These are phyloP conservation scores for Hymenoscyphus infarciens DNA, from an alignment of 2,329 filamentous ascomycete species.

Conservation along the genomic window DNA sequence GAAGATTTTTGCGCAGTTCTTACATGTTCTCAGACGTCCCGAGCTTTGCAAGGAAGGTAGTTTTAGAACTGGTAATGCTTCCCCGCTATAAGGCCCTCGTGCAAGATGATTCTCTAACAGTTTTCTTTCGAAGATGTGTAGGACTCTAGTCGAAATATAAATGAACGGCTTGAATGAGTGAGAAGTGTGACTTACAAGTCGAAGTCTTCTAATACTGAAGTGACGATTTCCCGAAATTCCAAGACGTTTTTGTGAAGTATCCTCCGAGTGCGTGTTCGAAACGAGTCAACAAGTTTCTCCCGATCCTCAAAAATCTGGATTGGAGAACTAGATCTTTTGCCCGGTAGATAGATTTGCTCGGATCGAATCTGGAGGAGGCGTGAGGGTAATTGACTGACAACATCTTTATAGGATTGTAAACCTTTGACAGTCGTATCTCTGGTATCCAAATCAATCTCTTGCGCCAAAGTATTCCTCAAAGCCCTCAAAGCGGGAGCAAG, in stretches of 20 bases:
- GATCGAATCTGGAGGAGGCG: not conserved
- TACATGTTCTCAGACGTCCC: constrained; percentile 5
- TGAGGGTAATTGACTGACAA: not conserved
- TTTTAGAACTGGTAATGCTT: not conserved
- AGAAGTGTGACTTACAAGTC: constrained; percentile 4
- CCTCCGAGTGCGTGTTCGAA: constrained; percentile 6
- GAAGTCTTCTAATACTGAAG: not conserved
- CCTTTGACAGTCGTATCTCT: not conserved
- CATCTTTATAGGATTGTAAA: not conserved
- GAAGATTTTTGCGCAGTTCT: constrained; percentile 12
- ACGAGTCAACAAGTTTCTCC: constrained; percentile 2
- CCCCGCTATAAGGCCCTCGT: not conserved
- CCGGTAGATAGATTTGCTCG: not conserved
- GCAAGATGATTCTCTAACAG: constrained; percentile 1
- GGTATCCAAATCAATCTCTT: not conserved
- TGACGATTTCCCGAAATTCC: constrained; percentile 1
- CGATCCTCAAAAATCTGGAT: constrained; percentile 7
- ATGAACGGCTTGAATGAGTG: too few species aligned
- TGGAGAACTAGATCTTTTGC: not conserved
- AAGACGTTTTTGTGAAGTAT: constrained; percentile 4
- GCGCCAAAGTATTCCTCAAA: not conserved
- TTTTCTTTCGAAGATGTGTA: not conserved
- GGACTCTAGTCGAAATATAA: not conserved
- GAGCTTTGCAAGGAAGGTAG: not conserved
- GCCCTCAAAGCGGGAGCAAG: not conserved